Base-by-base conservation (phyloP, 352 stramenopile species). In the Phytophthora chlamydospora region DNA sequence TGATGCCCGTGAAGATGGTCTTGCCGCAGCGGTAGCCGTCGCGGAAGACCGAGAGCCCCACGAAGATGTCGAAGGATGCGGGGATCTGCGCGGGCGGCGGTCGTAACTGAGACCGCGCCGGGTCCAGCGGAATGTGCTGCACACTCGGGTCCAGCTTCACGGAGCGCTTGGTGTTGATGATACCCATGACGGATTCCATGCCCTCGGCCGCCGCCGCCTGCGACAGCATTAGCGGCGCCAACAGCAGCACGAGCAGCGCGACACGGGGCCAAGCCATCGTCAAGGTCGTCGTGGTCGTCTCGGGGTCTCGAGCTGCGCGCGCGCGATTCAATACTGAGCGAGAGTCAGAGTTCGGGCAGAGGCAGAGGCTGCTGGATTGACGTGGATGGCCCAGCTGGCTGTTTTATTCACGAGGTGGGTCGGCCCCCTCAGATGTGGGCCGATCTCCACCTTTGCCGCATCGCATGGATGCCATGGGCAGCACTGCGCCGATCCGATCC, bases 41-140 rank as follows among this genome's bases (percentile, higher is more conserved):
- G 17, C 86, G 83, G 58, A 95, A 95, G 32, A 93, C 82, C 34
- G 86, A 93, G 34, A 93, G 69, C 0, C 86, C 86, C 8, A 94
- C 66, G 53, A 91, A 92, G 45, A 88, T 68, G 56, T 91, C 73
- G 55, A 80, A 86, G n/a, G 52, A 67, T 8, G 51, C 42, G 10
- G 82, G 76, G 34, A 89, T 71, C 43, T 78, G 78, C 21, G 77
- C 63, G 24, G 81, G 80, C 9, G 78, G 83, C 41, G 85, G 85
- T 4, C 81, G 78, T 41, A 91, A 52, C 7, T 83, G 58, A 5
- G 66, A 24, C 19, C 71, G 58, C 31, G 60, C 16, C 0, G 66
- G 41, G 11, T 75, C 57, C 7, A 89, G 63, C 21, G 85, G 85
- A 47, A 90, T 83, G 58, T 94, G 83, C 68, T 94, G 85, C 31